phyloP scores from a whole-genome alignment of 352 stramenopile species.

The Phytophthora idaei region DNA sequence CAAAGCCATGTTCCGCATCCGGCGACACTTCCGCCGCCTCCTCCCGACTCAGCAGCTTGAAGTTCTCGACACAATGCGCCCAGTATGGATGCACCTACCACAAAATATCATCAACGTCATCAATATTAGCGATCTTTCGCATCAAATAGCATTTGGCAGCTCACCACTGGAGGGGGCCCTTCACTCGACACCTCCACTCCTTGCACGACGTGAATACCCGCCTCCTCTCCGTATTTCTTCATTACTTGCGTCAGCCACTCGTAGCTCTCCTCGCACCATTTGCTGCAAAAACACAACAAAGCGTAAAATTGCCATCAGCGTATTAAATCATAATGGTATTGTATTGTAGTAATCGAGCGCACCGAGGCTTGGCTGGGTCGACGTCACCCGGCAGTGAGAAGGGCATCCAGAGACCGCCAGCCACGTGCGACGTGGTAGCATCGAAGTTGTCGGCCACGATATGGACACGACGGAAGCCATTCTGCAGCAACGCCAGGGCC shows the following conservation, averaged over 20 bases:
- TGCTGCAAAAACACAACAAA: slow-evolving; percentile 24
- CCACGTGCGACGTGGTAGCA: slow-evolving; percentile 66
- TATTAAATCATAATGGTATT: background rate
- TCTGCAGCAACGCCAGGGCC: slow-evolving; percentile 64
- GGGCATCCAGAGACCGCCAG: slow-evolving; percentile 76
- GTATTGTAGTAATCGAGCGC: slow-evolving; percentile 6
- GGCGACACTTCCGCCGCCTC: slow-evolving; percentile 47
- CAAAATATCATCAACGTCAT: background rate
- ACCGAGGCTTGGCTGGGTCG: slow-evolving; percentile 48
- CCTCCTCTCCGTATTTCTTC: slow-evolving; percentile 46
- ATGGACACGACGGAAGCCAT: slow-evolving; percentile 47
- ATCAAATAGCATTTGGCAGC: background rate
- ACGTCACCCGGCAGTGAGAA: slow-evolving; percentile 56
- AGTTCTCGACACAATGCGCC: slow-evolving; percentile 68
- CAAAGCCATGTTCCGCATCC: slow-evolving; percentile 52
- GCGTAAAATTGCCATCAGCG: background rate
- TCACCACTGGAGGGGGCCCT: slow-evolving; percentile 40
- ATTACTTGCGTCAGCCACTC: slow-evolving; percentile 54
- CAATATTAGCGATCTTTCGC: background rate
- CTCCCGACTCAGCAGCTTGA: slow-evolving; percentile 46
- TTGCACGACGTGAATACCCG: slow-evolving; percentile 59
- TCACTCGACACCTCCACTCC: slow-evolving; percentile 52
- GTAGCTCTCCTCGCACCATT: slow-evolving; percentile 74
- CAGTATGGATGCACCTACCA: slow-evolving; percentile 51
- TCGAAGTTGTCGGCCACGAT: slow-evolving; percentile 63